A percentile compares a stretch with the other conserved stretches of the same genome.
Evolutionary conservation across 2,329 filamentous ascomycete species (phyloP).

Genomic region (Acrocalymma vagum): DNA sequence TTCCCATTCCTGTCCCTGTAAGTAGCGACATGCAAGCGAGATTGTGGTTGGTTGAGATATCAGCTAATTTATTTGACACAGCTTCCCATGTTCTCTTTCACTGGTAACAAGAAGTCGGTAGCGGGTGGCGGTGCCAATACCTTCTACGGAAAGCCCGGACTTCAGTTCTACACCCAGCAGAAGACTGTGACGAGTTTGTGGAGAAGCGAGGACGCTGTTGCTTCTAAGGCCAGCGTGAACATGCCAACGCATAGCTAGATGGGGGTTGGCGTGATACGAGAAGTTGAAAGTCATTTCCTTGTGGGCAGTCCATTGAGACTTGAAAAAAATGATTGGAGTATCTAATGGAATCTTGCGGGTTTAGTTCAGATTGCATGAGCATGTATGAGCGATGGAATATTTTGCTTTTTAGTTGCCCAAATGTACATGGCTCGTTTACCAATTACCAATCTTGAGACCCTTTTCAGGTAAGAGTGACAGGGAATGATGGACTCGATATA

Average conservation of each 20-base stretch:
- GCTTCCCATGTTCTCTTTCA: slow-evolving; percentile 70
- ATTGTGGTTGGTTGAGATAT: too few species aligned
- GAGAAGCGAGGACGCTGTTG: slow-evolving; percentile 84
- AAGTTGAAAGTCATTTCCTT: background rate
- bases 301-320: background rate
- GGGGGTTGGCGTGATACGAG: too few species aligned
- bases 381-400: too few species aligned
- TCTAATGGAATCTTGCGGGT: too few species aligned
- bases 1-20: slow-evolving; percentile 72
- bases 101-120: slow-evolving; percentile 82
- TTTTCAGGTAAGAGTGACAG: too few species aligned
- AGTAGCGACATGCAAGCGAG: slow-evolving; percentile 16
- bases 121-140: slow-evolving; percentile 92
- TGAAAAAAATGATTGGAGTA: background rate
- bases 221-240: slow-evolving; percentile 82
- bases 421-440: too few species aligned
- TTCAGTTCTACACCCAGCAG: slow-evolving; percentile 95
- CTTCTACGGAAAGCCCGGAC: slow-evolving; percentile 92
- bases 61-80: too few species aligned
- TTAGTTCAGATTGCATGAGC: too few species aligned
- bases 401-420: too few species aligned
- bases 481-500: too few species aligned
- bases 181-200: slow-evolving; percentile 98
- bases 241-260: slow-evolving; percentile 76
- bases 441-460: too few species aligned